Conservation (phyloP, 768 basidiomycete species). For the Megacollybia marginata region DNA sequence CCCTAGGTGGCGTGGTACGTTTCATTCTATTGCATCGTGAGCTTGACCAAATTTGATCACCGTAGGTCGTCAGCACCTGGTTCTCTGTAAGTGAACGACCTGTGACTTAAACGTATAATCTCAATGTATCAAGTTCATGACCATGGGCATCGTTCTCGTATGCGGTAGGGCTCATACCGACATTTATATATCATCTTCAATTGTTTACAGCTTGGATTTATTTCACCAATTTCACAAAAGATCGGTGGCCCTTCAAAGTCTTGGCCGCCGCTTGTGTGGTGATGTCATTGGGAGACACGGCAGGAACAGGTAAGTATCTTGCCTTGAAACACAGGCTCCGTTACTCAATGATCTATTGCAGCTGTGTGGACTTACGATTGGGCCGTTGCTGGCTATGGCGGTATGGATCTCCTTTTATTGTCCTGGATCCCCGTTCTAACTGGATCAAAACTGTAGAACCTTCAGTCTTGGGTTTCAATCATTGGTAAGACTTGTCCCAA, state of each 20-base stretch:
- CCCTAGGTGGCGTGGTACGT: background rate
- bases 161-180: background rate
- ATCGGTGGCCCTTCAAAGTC: constrained; percentile 1
- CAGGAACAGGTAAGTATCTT: background rate
- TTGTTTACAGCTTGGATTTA: background rate
- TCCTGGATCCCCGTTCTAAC: too few relatives aligned
- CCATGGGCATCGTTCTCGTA: background rate
- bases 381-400: background rate
- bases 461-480: background rate
- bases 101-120: background rate
- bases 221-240: constrained; percentile 2
- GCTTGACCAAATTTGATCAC: too few relatives aligned
- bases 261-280: background rate
- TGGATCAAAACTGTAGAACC: background rate
- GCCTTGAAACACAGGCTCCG: too few relatives aligned
- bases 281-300: background rate
- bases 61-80: constrained; percentile 1
- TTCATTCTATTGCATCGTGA: background rate
- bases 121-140: background rate
- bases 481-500: background rate
- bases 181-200: background rate
- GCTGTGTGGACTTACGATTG: constrained; percentile 2
- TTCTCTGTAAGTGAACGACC: background rate
- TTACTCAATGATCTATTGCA: background rate
- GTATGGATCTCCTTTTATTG: background rate